phyloP scores from a whole-genome alignment of 768 basidiomycete species.

The Dictyophora rubrovolvata region DNA sequence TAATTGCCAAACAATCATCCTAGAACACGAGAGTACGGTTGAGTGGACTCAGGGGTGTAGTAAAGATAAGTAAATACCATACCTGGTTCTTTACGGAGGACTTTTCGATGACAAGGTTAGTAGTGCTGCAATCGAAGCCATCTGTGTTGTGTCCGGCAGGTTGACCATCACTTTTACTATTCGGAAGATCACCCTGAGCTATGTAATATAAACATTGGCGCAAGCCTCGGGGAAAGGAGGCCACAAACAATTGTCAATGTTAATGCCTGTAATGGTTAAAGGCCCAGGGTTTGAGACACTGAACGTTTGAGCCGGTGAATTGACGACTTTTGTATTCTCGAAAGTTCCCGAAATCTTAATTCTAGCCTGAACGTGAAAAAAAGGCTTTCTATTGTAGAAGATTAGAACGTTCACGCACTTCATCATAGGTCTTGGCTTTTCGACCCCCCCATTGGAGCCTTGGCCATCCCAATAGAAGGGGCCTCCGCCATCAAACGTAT shows the following conservation, averaged over 20 bases:
- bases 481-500: conserved; percentile 33
- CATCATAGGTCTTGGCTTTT: conserved; percentile 31
- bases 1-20: conserved; percentile 58
- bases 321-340: conserved; percentile 27
- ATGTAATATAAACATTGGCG: conserved; percentile 10
- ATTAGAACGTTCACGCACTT: conserved; percentile 15
- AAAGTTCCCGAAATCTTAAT: conserved; percentile 32
- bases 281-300: conserved; percentile 20
- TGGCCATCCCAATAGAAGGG: conserved; percentile 30
- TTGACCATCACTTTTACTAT: conserved; percentile 36
- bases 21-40: conserved; percentile 9
- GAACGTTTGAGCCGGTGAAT: conserved; percentile 29
- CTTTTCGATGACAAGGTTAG: conserved; percentile 11
- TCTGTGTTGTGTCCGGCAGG: conserved; percentile 33
- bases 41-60: not conserved
- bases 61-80: not conserved
- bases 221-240: not conserved
- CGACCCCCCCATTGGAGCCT: conserved; percentile 17
- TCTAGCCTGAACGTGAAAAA: not conserved
- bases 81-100: conserved; percentile 14
- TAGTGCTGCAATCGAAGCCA: conserved; percentile 17
- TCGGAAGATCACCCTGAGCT: conserved; percentile 45
- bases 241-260: conserved; percentile 46
- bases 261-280: conserved; percentile 34
- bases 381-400: not conserved